These are phyloP conservation scores for Sclerotinia spermophila DNA, from an alignment of 2,329 filamentous ascomycete species.

Conservation along the genomic window DNA sequence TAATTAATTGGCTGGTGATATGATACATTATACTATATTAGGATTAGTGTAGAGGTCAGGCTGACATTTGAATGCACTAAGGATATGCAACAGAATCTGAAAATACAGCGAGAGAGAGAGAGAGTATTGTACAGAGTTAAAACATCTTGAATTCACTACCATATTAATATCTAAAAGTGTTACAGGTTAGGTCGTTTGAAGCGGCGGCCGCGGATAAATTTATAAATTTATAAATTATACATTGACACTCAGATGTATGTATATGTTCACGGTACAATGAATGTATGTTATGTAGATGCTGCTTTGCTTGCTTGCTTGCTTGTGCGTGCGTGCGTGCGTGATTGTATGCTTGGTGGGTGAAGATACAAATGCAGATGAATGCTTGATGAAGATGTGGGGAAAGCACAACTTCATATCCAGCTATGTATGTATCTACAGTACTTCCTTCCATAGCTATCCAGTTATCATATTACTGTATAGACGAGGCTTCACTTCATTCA, in stretches of 20 bases:
- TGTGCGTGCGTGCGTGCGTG: neutral
- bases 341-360: too few species aligned
- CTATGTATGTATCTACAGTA: too few species aligned
- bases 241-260: neutral
- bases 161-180: too few species aligned
- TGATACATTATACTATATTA: slow-evolving; percentile 6
- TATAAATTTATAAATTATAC: neutral
- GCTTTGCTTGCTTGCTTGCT: neutral
- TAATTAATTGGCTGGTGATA: neutral
- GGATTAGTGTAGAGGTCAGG: neutral
- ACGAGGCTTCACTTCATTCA: neutral
- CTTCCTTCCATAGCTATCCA: too few species aligned
- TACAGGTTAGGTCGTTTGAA: neutral
- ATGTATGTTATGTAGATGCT: too few species aligned
- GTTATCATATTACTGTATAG: too few species aligned
- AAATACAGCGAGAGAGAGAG: neutral
- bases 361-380: too few species aligned
- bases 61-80: neutral
- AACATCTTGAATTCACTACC: too few species aligned
- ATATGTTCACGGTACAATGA: too few species aligned
- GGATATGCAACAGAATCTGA: neutral
- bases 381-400: neutral
- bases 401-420: neutral
- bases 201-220: slow-evolving; percentile 16
- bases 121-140: too few species aligned